These are phyloP conservation scores for Fraxinus paxiana DNA, from an alignment of 305 asterid genomes.

Conservation along the genomic window DNA sequence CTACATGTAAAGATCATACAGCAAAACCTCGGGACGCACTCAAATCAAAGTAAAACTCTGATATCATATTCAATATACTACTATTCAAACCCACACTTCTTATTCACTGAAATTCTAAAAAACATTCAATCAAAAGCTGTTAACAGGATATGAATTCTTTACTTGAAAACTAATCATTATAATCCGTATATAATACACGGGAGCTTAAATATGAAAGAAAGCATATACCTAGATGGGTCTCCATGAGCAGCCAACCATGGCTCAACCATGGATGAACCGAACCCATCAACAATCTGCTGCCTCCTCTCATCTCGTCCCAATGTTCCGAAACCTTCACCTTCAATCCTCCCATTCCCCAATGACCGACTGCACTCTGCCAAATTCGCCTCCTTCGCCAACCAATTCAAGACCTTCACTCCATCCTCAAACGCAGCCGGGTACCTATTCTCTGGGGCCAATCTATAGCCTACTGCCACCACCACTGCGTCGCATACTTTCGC, in stretches of 20 bases:
- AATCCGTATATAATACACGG: background rate
- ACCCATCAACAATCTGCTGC: constrained; percentile 72
- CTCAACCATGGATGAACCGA: constrained; percentile 59
- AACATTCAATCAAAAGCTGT: constrained; percentile 1
- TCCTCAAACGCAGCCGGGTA: constrained; percentile 81
- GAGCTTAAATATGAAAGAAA: constrained; percentile 7
- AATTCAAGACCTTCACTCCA: constrained; percentile 60
- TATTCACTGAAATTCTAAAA: background rate
- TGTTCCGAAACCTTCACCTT: constrained; percentile 13
- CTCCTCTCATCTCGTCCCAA: constrained; percentile 44
- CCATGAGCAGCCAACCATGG: constrained; percentile 95
- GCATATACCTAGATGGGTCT: constrained; percentile 61
- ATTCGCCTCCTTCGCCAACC: constrained; percentile 77
- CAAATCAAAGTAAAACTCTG: background rate
- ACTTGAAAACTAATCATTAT: background rate
- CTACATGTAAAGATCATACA: background rate
- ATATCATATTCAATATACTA: background rate
- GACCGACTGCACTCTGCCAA: constrained; percentile 56
- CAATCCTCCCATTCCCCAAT: constrained; percentile 32
- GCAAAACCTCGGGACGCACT: background rate
- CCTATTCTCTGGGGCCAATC: constrained; percentile 82
- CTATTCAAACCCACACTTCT: background rate
- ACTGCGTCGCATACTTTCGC: constrained; percentile 71
- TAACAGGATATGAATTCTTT: background rate
- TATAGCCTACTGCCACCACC: constrained; percentile 75